Percentiles rank a stretch among this genome's conserved stretches.
These are phyloP conservation scores for Oemleria cerasiformis DNA, from an alignment of 306 rosid species.

Conservation along the genomic window DNA sequence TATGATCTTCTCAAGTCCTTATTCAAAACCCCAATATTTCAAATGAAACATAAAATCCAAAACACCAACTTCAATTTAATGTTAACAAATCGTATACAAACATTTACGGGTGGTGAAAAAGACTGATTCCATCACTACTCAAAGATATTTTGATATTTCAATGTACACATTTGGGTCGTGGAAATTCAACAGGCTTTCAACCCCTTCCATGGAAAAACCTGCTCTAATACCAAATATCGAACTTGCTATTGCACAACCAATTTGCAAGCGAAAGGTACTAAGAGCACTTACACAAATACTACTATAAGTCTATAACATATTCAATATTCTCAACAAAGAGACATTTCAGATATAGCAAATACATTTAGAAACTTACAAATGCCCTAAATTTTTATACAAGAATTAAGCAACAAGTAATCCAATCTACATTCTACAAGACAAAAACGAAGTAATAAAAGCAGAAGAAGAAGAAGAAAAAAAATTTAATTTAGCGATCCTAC, in stretches of 20 bases:
- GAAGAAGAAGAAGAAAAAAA: not conserved
- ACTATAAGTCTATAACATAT: not conserved
- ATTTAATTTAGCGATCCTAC: constrained; percentile 1
- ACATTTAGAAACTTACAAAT: not conserved
- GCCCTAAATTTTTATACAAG: not conserved
- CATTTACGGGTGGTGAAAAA: not conserved
- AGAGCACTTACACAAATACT: not conserved
- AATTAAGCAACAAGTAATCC: not conserved
- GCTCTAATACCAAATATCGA: not conserved
- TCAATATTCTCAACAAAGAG: not conserved
- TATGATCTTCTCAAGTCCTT: not conserved
- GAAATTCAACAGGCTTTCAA: not conserved
- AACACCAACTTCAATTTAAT: not conserved
- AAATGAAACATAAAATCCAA: not conserved
- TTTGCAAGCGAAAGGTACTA: not conserved
- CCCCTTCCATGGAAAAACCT: not conserved
- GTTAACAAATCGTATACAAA: constrained; percentile 1
- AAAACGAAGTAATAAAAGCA: not conserved
- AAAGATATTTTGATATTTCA: not conserved
- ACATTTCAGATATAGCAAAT: not conserved
- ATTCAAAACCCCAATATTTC: not conserved
- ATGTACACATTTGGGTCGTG: not conserved
- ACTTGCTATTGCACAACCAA: not conserved
- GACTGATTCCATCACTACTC: not conserved
- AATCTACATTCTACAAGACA: not conserved